These are phyloP conservation scores for Euphrasia arctica DNA, from an alignment of 305 asterid genomes.

Conservation along the genomic window DNA sequence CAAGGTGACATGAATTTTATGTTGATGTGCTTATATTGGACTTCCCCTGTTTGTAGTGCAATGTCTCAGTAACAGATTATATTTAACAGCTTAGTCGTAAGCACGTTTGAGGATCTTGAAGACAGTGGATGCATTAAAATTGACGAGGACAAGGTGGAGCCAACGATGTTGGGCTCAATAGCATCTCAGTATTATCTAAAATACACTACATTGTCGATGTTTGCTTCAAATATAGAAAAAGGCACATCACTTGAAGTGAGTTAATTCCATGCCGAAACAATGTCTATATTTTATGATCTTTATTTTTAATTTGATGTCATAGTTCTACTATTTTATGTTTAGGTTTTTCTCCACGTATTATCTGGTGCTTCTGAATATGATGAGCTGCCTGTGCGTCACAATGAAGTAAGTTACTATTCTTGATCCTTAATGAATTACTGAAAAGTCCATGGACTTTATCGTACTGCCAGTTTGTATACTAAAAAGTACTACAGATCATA, in stretches of 20 bases:
- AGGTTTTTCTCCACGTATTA: conserved; percentile 88
- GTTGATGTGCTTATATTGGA: conserved; percentile 20
- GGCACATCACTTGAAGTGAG: conserved; percentile 93
- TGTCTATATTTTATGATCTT: conserved; percentile 7
- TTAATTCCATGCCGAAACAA: conserved; percentile 21
- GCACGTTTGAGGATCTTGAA: conserved; percentile 96
- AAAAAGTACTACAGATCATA: conserved; percentile 1
- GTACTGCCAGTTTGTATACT: conserved; percentile 9
- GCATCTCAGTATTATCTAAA: conserved; percentile 95
- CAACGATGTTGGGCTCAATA: conserved; percentile 92
- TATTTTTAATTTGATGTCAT: conserved; percentile 14
- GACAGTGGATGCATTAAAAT: conserved; percentile 94
- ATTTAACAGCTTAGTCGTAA: conserved; percentile 62
- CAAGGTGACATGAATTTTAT: conserved; percentile 54
- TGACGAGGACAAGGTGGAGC: conserved; percentile 80
- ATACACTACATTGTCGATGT: conserved; percentile 93
- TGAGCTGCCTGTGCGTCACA: conserved; percentile 99
- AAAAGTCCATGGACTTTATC: conserved; percentile 4
- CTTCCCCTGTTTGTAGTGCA: conserved; percentile 19
- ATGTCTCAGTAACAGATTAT: conserved; percentile 22
- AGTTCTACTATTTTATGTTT: conserved; percentile 13
- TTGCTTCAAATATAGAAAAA: conserved; percentile 89
- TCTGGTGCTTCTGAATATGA: conserved; percentile 98
- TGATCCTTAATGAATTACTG: conserved; percentile 7
- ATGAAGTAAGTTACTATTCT: conserved; percentile 65